Evolutionary conservation across 345 rosid genomes (phyloP).

Genomic region (Turritis glabra): DNA sequence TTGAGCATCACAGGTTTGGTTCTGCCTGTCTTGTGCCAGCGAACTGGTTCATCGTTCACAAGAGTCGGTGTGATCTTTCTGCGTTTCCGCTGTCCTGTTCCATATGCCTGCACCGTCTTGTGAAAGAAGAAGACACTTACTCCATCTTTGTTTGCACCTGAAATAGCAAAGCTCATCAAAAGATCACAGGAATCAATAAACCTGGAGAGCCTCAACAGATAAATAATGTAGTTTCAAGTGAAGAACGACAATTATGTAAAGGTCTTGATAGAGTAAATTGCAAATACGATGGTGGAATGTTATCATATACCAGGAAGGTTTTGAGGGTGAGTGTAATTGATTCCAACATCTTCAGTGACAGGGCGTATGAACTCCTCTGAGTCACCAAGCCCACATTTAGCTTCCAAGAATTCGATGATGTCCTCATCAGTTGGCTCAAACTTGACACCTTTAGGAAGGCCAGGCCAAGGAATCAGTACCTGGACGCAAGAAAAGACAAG

Average conservation of each 20-base stretch:
- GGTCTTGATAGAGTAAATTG: not conserved
- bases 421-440: constrained; percentile 89
- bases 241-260: not conserved
- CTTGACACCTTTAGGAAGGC: constrained; percentile 85
- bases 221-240: not conserved
- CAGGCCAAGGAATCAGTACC: constrained; percentile 29
- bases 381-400: constrained; percentile 67
- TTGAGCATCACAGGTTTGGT: constrained; percentile 62
- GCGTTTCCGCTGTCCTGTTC: constrained; percentile 93
- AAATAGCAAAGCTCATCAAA: not conserved
- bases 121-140: constrained; percentile 76
- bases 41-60: constrained; percentile 56
- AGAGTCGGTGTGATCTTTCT: constrained; percentile 63
- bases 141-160: constrained; percentile 92
- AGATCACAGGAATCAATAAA: constrained; percentile 6
- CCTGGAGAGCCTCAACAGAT: not conserved
- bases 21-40: constrained; percentile 99
- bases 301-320: constrained; percentile 71
- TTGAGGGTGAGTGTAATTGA: constrained; percentile 88
- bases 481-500: constrained; percentile 32
- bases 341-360: constrained; percentile 65
- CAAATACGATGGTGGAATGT: not conserved
- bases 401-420: constrained; percentile 70
- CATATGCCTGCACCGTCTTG: constrained; percentile 75
- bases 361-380: constrained; percentile 66